A percentile compares a stretch with the other conserved stretches of the same genome.
Conservation (phyloP, 164 flowering plant genomes). For the Paratinospora sagittata region DNA sequence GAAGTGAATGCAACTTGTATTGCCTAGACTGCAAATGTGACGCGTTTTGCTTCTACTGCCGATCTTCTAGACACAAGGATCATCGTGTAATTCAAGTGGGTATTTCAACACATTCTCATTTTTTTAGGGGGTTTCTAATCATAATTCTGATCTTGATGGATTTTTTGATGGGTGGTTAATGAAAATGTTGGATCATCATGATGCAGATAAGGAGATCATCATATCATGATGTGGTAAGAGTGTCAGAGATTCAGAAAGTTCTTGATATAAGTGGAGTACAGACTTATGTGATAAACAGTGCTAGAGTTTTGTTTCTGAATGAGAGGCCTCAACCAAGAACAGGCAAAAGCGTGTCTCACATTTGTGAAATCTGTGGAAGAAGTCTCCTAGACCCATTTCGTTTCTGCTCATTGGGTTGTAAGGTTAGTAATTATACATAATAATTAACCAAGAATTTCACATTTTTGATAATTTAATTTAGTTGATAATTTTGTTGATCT, state of each 20-base stretch:
- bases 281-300: conserved; percentile 94
- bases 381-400: conserved; percentile 75
- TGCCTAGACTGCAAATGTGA: conserved; percentile 66
- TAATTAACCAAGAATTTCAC: too few species aligned
- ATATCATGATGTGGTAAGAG: conserved; percentile 95
- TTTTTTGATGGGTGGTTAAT: too few species aligned
- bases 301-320: conserved; percentile 77
- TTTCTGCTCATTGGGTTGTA: conserved; percentile 92
- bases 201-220: conserved; percentile 88
- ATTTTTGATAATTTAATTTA: too few species aligned
- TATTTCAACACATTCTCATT: neutral
- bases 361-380: conserved; percentile 77
- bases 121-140: neutral
- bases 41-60: conserved; percentile 86
- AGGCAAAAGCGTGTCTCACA: conserved; percentile 61
- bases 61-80: conserved; percentile 63
- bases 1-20: conserved; percentile 86
- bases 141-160: too few species aligned
- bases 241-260: conserved; percentile 63
- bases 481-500: neutral
- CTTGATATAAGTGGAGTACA: conserved; percentile 84
- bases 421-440: conserved; percentile 38
- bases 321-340: conserved; percentile 87
- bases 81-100: conserved; percentile 84
- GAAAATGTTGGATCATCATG: neutral